Evolutionary conservation across 1,284 basidiomycete species (phyloP), one percentile per base, ranked within the genome.

Genomic region (Coniophora puteana): DNA sequence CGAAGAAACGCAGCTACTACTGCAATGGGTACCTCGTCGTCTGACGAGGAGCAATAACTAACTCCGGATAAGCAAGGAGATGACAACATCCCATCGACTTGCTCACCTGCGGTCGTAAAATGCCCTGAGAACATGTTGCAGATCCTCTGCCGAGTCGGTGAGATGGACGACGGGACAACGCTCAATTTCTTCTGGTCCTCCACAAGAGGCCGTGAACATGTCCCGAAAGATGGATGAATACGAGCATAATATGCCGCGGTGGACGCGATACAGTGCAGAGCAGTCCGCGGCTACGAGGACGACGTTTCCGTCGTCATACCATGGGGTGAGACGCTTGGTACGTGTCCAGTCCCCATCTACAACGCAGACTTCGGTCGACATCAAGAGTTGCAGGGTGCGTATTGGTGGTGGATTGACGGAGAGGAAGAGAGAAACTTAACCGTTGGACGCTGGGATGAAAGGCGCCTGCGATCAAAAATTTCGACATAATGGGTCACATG

Each of bases 231-330:
- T 29, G 5, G 42, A 41, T 5, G 55, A 58, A 27, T 53, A 41
- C 8, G 33, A n/a, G 16, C 30, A 17, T 14, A 55, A 31, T 33
- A 49, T 30, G 25, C 41, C 44, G 5, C 51, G 43, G 22, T 55
- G 53, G 16, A 58, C 55, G 5, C 44, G 45, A 25, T 57, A 55
- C 8, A 14, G 24, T 41, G 48, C 47, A n/a, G n/a, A n/a, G n/a
- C n/a, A n/a, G 5, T 27, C 36, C 24, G 39, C 36, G 7, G 39
- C 34, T 5, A 30, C 26, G 16, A 53, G 38, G 34, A 53, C 11
- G 28, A 54, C 38, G 33, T 55, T 52, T 0, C 52, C 55, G 8
- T 55, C 55, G 2, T 51, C 49, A 5, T 43, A 17, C 55, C 53
- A 55, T 3, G 53, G 55, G 5, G 47, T n/a, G n/a, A n/a, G n/a